A percentile compares a stretch with the other conserved stretches of the same genome.
phyloP scores from a whole-genome alignment of 2,329 filamentous ascomycete genomes.

The Colletotrichum lindemuthianum region DNA sequence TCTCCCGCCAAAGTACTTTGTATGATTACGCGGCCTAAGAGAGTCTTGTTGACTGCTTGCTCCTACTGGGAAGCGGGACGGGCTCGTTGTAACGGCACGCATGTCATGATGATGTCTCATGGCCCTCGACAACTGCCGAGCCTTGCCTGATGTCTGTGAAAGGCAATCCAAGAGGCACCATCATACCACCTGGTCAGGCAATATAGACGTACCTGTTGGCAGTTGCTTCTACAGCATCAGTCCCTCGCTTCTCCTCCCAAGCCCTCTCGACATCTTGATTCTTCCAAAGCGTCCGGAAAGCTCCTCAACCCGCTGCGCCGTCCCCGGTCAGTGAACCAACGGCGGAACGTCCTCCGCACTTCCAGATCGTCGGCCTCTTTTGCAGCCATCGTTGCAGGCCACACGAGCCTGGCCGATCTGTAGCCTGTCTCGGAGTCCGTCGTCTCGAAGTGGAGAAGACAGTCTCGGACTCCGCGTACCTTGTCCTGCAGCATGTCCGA shows the following conservation, averaged over 20 bases:
- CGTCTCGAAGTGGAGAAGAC: constrained; percentile 42
- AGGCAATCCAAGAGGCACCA: no score
- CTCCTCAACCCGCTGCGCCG: constrained; percentile 44
- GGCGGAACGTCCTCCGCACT: constrained; percentile 44
- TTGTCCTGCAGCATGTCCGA: constrained; percentile 46
- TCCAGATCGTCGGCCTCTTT: constrained; percentile 47
- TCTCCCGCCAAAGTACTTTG: no score
- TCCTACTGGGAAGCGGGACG: no score
- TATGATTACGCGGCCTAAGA: no score
- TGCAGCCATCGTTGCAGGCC: constrained; percentile 52
- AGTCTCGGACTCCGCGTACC: constrained; percentile 45
- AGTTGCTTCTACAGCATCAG: background rate
- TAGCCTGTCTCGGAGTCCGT: constrained; percentile 38
- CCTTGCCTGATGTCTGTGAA: no score
- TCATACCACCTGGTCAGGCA: no score
- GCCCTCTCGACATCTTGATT: constrained; percentile 42
- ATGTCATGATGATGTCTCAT: no score
- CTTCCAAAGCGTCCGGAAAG: constrained; percentile 42
- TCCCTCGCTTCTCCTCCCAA: constrained; percentile 42
- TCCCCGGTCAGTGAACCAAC: constrained; percentile 45
- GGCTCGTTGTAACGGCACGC: no score
- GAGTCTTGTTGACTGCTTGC: no score
- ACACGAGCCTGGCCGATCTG: constrained; percentile 46
- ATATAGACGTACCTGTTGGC: no score
- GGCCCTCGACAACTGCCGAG: no score